phyloP scores from a whole-genome alignment of 106 monocot species.

The Platanthera guangdongensis region DNA sequence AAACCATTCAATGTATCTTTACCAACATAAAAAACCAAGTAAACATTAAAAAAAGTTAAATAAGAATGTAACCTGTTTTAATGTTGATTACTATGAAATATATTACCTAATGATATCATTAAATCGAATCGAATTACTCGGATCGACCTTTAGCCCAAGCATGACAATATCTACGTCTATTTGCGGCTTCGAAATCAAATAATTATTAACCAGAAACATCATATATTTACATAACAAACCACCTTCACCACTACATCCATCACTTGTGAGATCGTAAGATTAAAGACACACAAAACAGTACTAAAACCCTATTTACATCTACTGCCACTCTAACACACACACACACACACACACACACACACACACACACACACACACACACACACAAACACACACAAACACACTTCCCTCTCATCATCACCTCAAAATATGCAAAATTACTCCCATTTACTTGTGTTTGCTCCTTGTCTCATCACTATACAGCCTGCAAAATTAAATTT shows the following conservation, averaged over 20 bases:
- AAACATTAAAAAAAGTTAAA: no score
- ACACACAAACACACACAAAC: no score
- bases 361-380: no score
- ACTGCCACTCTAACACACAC: background rate
- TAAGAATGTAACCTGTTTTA: no score
- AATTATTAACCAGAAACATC: background rate
- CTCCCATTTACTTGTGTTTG: slow-evolving; percentile 32
- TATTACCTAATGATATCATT: no score
- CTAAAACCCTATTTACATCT: background rate
- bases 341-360: background rate
- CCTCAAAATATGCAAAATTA: background rate
- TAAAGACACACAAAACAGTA: background rate
- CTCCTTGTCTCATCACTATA: slow-evolving; percentile 76
- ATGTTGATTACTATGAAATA: no score
- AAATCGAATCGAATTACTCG: no score
- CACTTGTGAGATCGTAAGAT: background rate
- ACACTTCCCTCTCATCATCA: background rate
- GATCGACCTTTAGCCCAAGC: no score
- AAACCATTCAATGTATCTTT: no score
- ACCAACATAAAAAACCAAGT: no score
- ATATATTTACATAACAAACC: slow-evolving; percentile 1
- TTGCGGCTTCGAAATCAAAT: no score
- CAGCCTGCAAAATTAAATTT: slow-evolving; percentile 33
- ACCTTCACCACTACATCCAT: background rate
- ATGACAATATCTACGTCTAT: no score